Conservation (phyloP, 108 stramenopile species). For the Skeletonema grethae region DNA sequence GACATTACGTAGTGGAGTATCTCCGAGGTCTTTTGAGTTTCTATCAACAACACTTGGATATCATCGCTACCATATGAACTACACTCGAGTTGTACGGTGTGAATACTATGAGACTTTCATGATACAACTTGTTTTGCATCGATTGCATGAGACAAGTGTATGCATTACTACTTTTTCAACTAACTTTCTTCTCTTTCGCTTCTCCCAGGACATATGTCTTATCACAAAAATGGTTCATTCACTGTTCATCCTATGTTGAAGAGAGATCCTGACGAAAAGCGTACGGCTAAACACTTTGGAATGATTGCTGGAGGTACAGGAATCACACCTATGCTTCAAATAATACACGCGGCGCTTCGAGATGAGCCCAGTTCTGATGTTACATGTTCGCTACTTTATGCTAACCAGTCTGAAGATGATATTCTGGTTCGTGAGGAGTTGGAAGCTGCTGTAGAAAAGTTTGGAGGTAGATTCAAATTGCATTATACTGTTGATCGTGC, state of each 20-base stretch:
- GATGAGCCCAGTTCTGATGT: conserved; percentile 67
- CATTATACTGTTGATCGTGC: conserved; percentile 92
- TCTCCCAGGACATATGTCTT: conserved; percentile 71
- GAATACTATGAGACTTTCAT: conserved; percentile 25
- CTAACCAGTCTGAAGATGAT: conserved; percentile 94
- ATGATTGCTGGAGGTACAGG: conserved; percentile 99
- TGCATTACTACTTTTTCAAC: not conserved
- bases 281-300: conserved; percentile 73
- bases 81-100: conserved; percentile 3
- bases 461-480: conserved; percentile 79
- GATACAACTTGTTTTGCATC: conserved; percentile 28
- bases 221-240: conserved; percentile 69
- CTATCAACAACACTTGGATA: conserved; percentile 7
- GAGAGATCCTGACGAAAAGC: conserved; percentile 63
- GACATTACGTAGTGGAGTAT: too few species aligned
- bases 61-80: conserved; percentile 27
- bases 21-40: conserved; percentile 21
- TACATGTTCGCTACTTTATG: conserved; percentile 79
- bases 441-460: conserved; percentile 67
- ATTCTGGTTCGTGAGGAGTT: conserved; percentile 92
- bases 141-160: not conserved
- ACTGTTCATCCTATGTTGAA: conserved; percentile 66
- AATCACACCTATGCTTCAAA: conserved; percentile 97
- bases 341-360: conserved; percentile 78
- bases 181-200: not conserved